Evolutionary conservation across 805 yeast species (phyloP), one percentile per base, ranked within the genome.

Genomic region (Hanseniaspora occidentalis): DNA sequence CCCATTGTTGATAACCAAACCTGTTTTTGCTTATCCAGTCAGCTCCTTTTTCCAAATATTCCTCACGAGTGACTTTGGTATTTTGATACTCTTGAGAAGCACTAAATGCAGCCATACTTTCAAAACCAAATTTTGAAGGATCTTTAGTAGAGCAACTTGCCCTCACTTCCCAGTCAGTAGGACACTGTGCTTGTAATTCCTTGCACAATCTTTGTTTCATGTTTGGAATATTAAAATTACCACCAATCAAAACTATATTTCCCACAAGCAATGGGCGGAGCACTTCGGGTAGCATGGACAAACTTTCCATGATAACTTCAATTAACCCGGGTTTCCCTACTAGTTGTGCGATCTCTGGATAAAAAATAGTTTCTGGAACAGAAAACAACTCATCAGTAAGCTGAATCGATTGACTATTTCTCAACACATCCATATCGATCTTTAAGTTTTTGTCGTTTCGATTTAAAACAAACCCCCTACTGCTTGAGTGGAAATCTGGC

Each of bases 341-440:
- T 24, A 89, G 65, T 11, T 84, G 85, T 1, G 83, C 69, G 41
- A 84, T 77, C 45, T 77, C 83, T 0, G 99, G 98, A 49, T 80
- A 86, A 58, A 84, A 88, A 26, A 83, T 65, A 1, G 84, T 66
- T 54, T 92, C 99, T 0, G 97, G 96, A 2, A 83, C 73, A 2
- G 84, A 70, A 58, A 92, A 89, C 42, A 96, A 61, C 58, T 92
- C 99, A 57, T 89, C 96, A 20, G 67, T 69, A 5, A 92, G 66
- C 38, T 69, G 62, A 27, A 89, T 61, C 1, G 78, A 67, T 56
- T 88, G 96, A 9, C 71, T 64, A 37, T 61, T 67, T 2, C 70
- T 60, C n/a, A n/a, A n/a, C n/a, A n/a, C n/a, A n/a, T n/a, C n/a
- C n/a, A n/a, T n/a, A n/a, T n/a, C n/a, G n/a, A n/a, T n/a, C 27